Percentiles rank a stretch among this genome's conserved stretches.
These are phyloP conservation scores for Lodderomyces oxycetoniae DNA, from an alignment of 1,139 yeast species.

Conservation along the genomic window DNA sequence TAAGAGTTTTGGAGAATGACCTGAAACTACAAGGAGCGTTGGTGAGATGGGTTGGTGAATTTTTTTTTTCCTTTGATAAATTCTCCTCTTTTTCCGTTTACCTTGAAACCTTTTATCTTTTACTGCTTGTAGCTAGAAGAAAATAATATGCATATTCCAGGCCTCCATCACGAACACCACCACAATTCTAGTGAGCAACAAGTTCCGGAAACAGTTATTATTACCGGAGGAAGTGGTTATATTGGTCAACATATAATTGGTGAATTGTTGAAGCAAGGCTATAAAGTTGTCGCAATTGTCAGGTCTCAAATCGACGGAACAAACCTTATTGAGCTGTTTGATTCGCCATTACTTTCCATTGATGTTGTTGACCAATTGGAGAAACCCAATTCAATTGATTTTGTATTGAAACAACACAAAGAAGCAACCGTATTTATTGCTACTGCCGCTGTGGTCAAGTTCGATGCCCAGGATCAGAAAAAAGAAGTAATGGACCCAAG, in stretches of 20 bases:
- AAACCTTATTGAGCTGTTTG: constrained; percentile 24
- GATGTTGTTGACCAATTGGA: constrained; percentile 52
- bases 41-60: too few relatives aligned
- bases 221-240: constrained; percentile 39
- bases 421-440: constrained; percentile 51
- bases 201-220: constrained; percentile 24
- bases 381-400: constrained; percentile 46
- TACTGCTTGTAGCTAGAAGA: too few relatives aligned
- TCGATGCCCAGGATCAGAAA: constrained; percentile 20
- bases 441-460: constrained; percentile 27
- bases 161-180: too few relatives aligned
- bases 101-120: too few relatives aligned
- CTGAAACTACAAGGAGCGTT: too few relatives aligned
- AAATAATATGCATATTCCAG: too few relatives aligned
- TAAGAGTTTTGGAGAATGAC: too few relatives aligned
- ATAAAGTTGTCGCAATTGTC: constrained; percentile 56
- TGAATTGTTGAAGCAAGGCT: constrained; percentile 31
- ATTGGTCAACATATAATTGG: constrained; percentile 34
- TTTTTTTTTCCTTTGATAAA: too few relatives aligned
- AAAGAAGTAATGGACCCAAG: constrained; percentile 21
- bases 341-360: constrained; percentile 15
- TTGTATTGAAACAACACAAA: constrained; percentile 41
- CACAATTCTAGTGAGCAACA: too few relatives aligned
- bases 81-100: too few relatives aligned
- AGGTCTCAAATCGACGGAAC: constrained; percentile 50